phyloP scores from a whole-genome alignment of 2,329 filamentous ascomycete species.

The Sporothrix sp. region DNA sequence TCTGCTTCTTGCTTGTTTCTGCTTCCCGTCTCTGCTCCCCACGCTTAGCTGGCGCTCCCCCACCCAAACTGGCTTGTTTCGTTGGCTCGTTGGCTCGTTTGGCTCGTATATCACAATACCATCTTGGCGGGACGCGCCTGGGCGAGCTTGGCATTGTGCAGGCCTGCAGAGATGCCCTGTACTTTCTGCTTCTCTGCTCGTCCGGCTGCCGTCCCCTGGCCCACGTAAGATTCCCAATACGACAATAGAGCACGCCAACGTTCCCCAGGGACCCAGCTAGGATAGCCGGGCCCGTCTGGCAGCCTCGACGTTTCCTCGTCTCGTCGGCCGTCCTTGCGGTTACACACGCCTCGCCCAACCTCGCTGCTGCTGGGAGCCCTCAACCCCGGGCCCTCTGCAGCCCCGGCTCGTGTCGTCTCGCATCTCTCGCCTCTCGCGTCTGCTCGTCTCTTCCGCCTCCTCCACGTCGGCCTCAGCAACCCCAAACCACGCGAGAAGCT shows the following conservation, averaged over 20 bases:
- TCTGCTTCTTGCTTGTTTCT: not conserved
- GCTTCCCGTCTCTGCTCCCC: not conserved
- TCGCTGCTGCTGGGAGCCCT: not conserved
- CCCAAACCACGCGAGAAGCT: too few species aligned
- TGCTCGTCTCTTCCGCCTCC: not conserved
- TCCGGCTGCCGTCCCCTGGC: too few species aligned
- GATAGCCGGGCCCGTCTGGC: too few species aligned
- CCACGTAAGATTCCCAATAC: conserved; percentile 1
- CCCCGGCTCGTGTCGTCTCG: not conserved
- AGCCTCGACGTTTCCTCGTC: too few species aligned
- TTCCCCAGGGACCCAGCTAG: too few species aligned
- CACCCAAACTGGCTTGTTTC: conserved; percentile 4
- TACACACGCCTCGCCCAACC: conserved; percentile 1
- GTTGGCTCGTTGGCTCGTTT: not conserved
- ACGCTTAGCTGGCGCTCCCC: not conserved
- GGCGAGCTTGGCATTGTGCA: too few species aligned
- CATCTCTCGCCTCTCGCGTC: not conserved
- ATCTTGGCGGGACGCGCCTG: too few species aligned
- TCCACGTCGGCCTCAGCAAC: too few species aligned
- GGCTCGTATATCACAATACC: not conserved
- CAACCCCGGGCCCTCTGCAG: not conserved
- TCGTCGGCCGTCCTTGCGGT: not conserved
- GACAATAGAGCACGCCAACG: too few species aligned
- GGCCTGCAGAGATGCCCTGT: too few species aligned
- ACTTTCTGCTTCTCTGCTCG: too few species aligned